Percentiles rank a stretch among this genome's conserved stretches.
phyloP scores from a whole-genome alignment of 108 stramenopile species.

The Nitzschia sp. region DNA sequence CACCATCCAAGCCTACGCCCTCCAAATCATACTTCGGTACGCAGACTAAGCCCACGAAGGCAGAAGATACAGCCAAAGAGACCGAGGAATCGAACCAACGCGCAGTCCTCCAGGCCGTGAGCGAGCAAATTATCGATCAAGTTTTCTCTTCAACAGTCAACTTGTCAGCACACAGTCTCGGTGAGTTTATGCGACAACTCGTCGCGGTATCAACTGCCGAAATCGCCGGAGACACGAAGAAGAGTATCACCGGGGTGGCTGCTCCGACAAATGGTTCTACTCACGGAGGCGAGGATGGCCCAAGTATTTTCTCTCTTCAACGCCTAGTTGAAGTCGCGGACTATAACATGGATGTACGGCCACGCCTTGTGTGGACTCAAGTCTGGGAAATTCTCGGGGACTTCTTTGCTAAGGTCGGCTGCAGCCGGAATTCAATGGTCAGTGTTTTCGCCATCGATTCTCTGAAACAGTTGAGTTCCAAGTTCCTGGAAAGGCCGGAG shows the following conservation, averaged over 20 bases:
- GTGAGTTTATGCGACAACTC: slow-evolving; percentile 87
- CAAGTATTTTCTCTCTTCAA: slow-evolving; percentile 95
- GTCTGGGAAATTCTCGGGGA: slow-evolving; percentile 93
- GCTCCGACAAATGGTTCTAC: slow-evolving; percentile 32
- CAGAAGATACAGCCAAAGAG: slow-evolving; percentile 49
- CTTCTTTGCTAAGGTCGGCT: slow-evolving; percentile 93
- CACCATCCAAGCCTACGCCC: slow-evolving; percentile 1
- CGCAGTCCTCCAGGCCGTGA: slow-evolving; percentile 76
- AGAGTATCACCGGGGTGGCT: slow-evolving; percentile 53
- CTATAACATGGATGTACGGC: slow-evolving; percentile 94
- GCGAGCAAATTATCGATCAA: slow-evolving; percentile 88
- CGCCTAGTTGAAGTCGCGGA: slow-evolving; percentile 98
- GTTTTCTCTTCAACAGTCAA: slow-evolving; percentile 88
- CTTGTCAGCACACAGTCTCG: slow-evolving; percentile 80
- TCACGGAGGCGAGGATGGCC: slow-evolving; percentile 67
- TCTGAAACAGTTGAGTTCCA: slow-evolving; percentile 96
- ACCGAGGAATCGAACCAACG: slow-evolving; percentile 80
- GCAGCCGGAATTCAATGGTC: slow-evolving; percentile 88
- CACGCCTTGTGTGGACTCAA: slow-evolving; percentile 93
- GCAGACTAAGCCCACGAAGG: slow-evolving; percentile 12
- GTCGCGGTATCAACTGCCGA: slow-evolving; percentile 86
- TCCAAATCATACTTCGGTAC: slow-evolving; percentile 20
- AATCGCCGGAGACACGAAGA: slow-evolving; percentile 77
- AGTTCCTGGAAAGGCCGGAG: slow-evolving; percentile 98
- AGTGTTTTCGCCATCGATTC: slow-evolving; percentile 98